Evolutionary conservation across 768 basidiomycete species (phyloP).

Genomic region (Trichaptum fuscoviolaceum): DNA sequence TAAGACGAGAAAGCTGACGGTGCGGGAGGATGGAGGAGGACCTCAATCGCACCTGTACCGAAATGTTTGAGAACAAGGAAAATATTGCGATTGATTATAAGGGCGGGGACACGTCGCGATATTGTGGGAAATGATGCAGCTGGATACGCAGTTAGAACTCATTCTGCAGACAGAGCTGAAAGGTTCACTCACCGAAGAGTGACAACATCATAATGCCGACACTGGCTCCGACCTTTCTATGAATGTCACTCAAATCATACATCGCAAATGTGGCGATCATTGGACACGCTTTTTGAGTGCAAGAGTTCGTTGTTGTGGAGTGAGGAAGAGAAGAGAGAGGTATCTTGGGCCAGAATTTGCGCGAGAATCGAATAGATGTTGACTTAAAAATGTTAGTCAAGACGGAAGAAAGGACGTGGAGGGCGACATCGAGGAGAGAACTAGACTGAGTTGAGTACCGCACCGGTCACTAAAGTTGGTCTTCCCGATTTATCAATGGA

Average conservation of each 20-base stretch:
- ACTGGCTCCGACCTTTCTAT: background rate
- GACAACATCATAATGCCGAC: background rate
- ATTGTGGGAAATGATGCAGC: constrained; percentile 73
- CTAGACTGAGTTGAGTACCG: background rate
- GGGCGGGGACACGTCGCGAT: constrained; percentile 45
- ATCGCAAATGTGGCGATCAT: background rate
- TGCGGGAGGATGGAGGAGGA: constrained; percentile 2
- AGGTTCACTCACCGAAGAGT: background rate
- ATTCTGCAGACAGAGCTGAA: background rate
- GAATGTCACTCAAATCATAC: background rate
- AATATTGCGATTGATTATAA: constrained; percentile 59
- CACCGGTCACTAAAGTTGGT: background rate
- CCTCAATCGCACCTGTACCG: constrained; percentile 50
- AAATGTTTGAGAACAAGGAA: constrained; percentile 90
- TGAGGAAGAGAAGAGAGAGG: no score
- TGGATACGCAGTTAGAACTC: constrained; percentile 11
- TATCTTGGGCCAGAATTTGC: no score
- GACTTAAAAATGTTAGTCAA: no score
- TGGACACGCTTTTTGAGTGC: background rate
- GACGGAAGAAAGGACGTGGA: no score
- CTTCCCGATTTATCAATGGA: background rate
- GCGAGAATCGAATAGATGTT: no score
- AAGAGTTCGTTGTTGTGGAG: background rate
- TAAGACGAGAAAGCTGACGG: background rate
- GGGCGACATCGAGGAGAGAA: background rate